Base-by-base conservation (phyloP, 805 yeast genomes). In the Suhomyces faveliae region DNA sequence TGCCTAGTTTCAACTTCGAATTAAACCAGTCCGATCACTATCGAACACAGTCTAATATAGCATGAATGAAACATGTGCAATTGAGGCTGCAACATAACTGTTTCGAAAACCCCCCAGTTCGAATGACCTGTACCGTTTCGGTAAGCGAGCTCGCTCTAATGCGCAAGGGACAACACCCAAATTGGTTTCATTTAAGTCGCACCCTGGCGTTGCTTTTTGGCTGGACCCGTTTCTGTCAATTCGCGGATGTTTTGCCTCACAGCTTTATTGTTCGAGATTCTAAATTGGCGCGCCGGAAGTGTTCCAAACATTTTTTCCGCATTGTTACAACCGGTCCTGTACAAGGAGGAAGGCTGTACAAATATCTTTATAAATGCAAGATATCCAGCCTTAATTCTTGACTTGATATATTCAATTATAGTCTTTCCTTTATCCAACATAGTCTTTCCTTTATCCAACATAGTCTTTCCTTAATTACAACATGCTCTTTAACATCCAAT, bases 301-400 rank as follows among this genome's bases (percentile, higher is more conserved):
- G 45, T 35, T 15, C 40, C 42, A 40, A 38, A 21, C 43, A 40
- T 12, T 21, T 25, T 27, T 40, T 40, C 35, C n/a, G 43, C 12
- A 40, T 25, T 25, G 37, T 33, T 27, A 9, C 15, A 17, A 11
- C 15, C 5, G 3, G 37, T 33, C 21, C 21, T 33, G 37, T 33
- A 17, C 37, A 20, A 15, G 19, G 37, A 33, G 37, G 24, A 25
- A 40, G 43, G 43, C 43, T 40, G 24, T 40, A 27, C 42, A 11
- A 23, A 15, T n/a, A 27, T 27, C 30, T 19, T 22, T 23, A 39
- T 39, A 39, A 22, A 39, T n/a, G 42, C 13, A n/a, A 21, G 40
- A 10, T 21, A 33, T 33, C 37, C 37, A 33, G n/a, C n/a, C n/a
- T n/a, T n/a, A n/a, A n/a, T n/a, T n/a, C n/a, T n/a, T n/a, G n/a